These are phyloP conservation scores for Serendipita vermifera DNA, from an alignment of 768 basidiomycete genomes.

Conservation along the genomic window DNA sequence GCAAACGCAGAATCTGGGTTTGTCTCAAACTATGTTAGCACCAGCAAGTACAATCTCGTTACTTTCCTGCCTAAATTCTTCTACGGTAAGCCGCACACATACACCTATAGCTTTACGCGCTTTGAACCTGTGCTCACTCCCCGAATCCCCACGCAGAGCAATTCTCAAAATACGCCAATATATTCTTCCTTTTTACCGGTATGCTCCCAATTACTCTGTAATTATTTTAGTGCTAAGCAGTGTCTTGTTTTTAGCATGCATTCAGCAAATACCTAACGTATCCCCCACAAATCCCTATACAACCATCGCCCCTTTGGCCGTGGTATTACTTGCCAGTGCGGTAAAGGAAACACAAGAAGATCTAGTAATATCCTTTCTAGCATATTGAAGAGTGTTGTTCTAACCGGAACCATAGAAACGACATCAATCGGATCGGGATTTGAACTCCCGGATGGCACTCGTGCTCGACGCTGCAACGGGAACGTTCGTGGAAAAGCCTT, in stretches of 20 bases:
- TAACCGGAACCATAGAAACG: slow-evolving; percentile 46
- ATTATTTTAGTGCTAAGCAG: neutral
- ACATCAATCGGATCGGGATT: slow-evolving; percentile 84
- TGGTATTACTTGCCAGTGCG: slow-evolving; percentile 85
- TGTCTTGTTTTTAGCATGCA: slow-evolving; percentile 40
- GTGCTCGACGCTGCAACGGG: slow-evolving; percentile 46
- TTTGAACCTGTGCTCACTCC: neutral
- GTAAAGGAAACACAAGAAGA: slow-evolving; percentile 96
- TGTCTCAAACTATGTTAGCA: slow-evolving; percentile 74
- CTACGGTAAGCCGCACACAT: slow-evolving; percentile 44
- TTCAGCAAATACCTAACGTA: slow-evolving; percentile 95
- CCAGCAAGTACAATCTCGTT: slow-evolving; percentile 83
- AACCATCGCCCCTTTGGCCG: slow-evolving; percentile 79
- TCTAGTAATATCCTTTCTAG: slow-evolving; percentile 39
- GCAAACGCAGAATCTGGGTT: slow-evolving; percentile 50
- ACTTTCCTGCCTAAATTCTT: slow-evolving; percentile 92
- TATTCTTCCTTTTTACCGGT: slow-evolving; percentile 94
- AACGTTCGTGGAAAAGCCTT: slow-evolving; percentile 61
- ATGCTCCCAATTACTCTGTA: neutral
- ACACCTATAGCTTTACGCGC: no score
- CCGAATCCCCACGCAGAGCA: slow-evolving; percentile 46
- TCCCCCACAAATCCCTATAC: slow-evolving; percentile 94
- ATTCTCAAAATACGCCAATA: slow-evolving; percentile 96
- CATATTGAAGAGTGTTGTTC: neutral
- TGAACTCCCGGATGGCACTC: slow-evolving; percentile 73